Percentiles rank a stretch among this genome's conserved stretches.
Evolutionary conservation across 306 rosid genomes (phyloP).

Genomic region (Casuarina equisetifolia): DNA sequence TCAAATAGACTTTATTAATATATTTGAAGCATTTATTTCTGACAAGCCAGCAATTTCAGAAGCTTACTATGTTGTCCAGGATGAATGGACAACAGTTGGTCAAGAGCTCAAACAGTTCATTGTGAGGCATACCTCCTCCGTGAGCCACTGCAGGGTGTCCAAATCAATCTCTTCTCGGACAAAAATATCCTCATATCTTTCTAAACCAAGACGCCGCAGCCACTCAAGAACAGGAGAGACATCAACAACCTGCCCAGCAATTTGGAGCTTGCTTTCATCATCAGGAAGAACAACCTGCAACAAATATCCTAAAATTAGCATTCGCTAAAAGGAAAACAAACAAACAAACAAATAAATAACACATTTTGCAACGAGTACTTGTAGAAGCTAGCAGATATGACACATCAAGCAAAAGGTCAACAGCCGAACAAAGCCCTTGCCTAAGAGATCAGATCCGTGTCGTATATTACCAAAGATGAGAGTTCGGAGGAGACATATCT

Average conservation of each 20-base stretch:
- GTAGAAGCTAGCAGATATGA: too few relatives aligned
- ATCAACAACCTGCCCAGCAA: constrained; percentile 23
- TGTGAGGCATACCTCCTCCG: constrained; percentile 68
- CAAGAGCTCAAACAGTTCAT: neutral
- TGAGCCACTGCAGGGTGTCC: constrained; percentile 71
- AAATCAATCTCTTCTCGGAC: constrained; percentile 84
- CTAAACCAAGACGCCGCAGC: constrained; percentile 63
- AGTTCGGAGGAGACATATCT: neutral
- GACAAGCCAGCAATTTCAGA: constrained; percentile 12
- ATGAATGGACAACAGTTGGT: neutral
- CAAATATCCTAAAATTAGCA: constrained; percentile 2
- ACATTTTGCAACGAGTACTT: neutral
- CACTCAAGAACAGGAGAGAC: constrained; percentile 57
- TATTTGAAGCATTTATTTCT: neutral
- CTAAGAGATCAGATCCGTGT: neutral
- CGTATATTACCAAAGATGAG: neutral
- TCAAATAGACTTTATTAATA: too few relatives aligned
- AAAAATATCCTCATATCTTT: constrained; percentile 62
- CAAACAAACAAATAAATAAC: neutral
- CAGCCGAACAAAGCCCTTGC: neutral
- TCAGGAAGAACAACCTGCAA: constrained; percentile 42
- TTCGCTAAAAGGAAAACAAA: neutral
- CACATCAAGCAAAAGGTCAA: too few relatives aligned
- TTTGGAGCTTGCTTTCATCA: constrained; percentile 38
- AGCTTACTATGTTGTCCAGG: neutral